Evolutionary conservation across 805 yeast species (phyloP), one percentile per base, ranked within the genome.

Genomic region (Myxozyma neglecta): DNA sequence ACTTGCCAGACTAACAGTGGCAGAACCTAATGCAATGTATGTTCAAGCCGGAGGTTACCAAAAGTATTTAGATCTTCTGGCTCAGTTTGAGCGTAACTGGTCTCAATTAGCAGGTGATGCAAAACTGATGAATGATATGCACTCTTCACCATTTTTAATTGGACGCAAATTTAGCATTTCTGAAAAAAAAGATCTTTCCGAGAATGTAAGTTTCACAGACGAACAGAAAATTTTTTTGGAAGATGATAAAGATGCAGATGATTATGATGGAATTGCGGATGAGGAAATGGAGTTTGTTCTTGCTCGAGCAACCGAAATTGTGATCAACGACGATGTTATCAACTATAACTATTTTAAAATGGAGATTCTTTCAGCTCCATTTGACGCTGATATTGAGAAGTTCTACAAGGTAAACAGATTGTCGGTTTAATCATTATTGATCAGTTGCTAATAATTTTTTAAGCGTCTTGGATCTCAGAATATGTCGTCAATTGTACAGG

Each of bases 321-420:
- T 71, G 9, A 69, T 76, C 43, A 74, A 73, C 9, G 78, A 76
- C 58, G 76, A 77, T 57, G 72, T 77, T 6, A 70, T 75, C 10
- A 56, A 69, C 6, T 76, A 68, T 68, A 74, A 75, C 60, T 69
- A 69, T 51, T 76, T 76, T 68, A 73, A 71, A 53, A 40, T 59
- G 24, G 62, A 69, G 14, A 54, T 76, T 10, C 56, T 69, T 18
- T 66, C 74, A 1, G 75, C 76, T 3, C 80, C 80, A 0, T 77
- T 72, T 56, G 71, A 68, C n/a, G 57, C 58, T 11, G 44, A 36
- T 0, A 53, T 76, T 10, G 79, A 76, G 59, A 37, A 37, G 16
- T 62, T 76, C 1, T 77, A 74, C 50, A 7, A 10, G 52, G 59
- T 57, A 46, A 24, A 57, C 44, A 39, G 16, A 56, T 47, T 39